Base-by-base conservation (phyloP, 1,139 yeast species). In the Fermentozyma sake region DNA sequence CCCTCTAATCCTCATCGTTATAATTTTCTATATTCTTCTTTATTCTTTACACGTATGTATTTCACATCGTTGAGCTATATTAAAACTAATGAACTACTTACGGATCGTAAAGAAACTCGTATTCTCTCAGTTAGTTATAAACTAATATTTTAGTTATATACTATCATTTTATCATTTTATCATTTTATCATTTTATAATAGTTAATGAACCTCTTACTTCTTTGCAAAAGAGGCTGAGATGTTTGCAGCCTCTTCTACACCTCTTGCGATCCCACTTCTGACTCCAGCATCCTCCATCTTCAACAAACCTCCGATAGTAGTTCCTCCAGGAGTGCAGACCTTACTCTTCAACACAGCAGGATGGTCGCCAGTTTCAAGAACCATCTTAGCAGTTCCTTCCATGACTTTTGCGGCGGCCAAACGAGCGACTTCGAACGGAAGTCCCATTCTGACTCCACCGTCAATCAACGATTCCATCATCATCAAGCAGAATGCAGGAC, bases 271-370 rank as follows among this genome's bases (percentile, higher is more conserved):
- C 13, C 87, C 87, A 27, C 87, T 74, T 61, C 96, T 79, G 26
- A 91, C 84, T 24, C 89, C 94, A 29, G 78, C 78, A 44, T 87
- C 96, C 60, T 91, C 99, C 81, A 93, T 76, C 44, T 78, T 85
- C 55, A 89, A 72, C 37, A 93, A 66, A 1, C 99, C 99, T 4
- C 96, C 95, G 52, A 93, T 91, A 6, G 99, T 91, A 30, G 96
- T 89, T 20, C 99, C 99, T 18, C 94, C 98, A 11, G 99, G 99
- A 0, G 99, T 91, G 52, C 96, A 87, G 5, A 91, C 93, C 48
- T 81, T 82, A 52, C 84, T 79, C 51, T 85, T 83, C 53, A 91
- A 69, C 12, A 75, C 86, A 7, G 94, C 93, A n/a, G 98, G 98
- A 49, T 89, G 96, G 23, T 72, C 76, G 3, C 87, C 89, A n/a